phyloP scores from a whole-genome alignment of 1,284 basidiomycete species.

The Rhodotorula sp. region DNA sequence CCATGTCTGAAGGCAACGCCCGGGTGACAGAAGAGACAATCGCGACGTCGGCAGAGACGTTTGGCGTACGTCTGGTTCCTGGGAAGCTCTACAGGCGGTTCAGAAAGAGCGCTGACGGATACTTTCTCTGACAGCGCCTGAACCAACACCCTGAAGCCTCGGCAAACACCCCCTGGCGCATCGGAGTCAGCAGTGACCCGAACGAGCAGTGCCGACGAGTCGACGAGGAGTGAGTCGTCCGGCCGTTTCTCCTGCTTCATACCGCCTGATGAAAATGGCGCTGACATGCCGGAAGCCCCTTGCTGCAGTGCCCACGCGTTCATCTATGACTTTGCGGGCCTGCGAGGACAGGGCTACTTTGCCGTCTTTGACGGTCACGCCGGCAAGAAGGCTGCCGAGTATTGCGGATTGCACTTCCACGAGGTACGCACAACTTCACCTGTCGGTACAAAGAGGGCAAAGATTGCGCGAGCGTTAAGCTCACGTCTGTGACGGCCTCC shows the following conservation, averaged over 20 bases:
- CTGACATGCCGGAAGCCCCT: not conserved
- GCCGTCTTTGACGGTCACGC: slow-evolving; percentile 99
- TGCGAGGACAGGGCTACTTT: slow-evolving; percentile 95
- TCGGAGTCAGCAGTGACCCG: slow-evolving; percentile 83
- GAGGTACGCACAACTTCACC: slow-evolving; percentile 59
- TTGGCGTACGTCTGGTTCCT: slow-evolving; percentile 11
- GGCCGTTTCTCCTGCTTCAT: no score
- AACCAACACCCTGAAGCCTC: slow-evolving; percentile 42
- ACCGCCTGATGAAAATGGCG: not conserved
- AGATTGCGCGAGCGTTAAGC: not conserved
- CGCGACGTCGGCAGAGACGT: slow-evolving; percentile 28
- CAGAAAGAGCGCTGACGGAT: not conserved
- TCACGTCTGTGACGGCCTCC: no score
- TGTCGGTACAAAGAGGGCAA: no score
- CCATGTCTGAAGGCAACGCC: slow-evolving; percentile 27
- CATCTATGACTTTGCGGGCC: slow-evolving; percentile 84
- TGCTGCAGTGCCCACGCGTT: slow-evolving; percentile 72
- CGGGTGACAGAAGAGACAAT: slow-evolving; percentile 26
- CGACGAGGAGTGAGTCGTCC: slow-evolving; percentile 74
- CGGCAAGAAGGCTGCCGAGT: slow-evolving; percentile 97
- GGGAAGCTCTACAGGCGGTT: not conserved
- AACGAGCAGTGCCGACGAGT: slow-evolving; percentile 77
- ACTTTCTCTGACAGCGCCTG: slow-evolving; percentile 46
- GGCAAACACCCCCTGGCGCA: slow-evolving; percentile 11
- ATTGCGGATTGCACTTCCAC: slow-evolving; percentile 96